Evolutionary conservation across 192 early-diverging fungal species (phyloP).

Genomic region (Coemansia sp.): DNA sequence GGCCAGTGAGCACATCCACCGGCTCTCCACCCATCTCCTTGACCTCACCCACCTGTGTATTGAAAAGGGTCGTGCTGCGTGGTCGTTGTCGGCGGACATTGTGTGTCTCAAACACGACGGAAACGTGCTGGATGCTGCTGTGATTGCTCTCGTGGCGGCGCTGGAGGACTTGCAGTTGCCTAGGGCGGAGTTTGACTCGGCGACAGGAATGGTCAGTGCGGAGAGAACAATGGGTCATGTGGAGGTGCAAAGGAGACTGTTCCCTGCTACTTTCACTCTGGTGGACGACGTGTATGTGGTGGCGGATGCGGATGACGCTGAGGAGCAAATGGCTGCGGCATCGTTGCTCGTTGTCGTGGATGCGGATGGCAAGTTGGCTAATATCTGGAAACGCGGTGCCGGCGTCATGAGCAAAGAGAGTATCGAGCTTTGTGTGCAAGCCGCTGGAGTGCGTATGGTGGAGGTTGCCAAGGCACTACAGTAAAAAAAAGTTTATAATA

Average conservation of each 20-base stretch:
- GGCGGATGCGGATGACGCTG: slow-evolving; percentile 51
- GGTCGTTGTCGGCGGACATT: slow-evolving; percentile 87
- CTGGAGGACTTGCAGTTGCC: slow-evolving; percentile 76
- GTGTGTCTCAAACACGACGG: slow-evolving; percentile 92
- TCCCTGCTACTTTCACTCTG: slow-evolving; percentile 41
- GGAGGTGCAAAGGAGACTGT: slow-evolving; percentile 21
- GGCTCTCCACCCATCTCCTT: slow-evolving; percentile 58
- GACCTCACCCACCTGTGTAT: slow-evolving; percentile 68
- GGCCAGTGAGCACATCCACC: slow-evolving; percentile 73
- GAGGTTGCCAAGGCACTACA: slow-evolving; percentile 11
- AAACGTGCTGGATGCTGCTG: slow-evolving; percentile 82
- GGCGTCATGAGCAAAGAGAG: slow-evolving; percentile 21
- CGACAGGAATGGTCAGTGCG: slow-evolving; percentile 66
- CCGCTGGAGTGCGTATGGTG: slow-evolving; percentile 19
- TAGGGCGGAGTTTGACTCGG: slow-evolving; percentile 64
- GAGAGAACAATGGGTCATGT: slow-evolving; percentile 25
- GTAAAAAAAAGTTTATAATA: not conserved
- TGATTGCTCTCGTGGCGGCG: slow-evolving; percentile 79
- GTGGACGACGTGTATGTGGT: slow-evolving; percentile 47
- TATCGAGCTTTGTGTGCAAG: slow-evolving; percentile 30
- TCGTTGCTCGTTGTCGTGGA: slow-evolving; percentile 40
- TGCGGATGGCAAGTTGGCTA: slow-evolving; percentile 21
- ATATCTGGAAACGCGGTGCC: slow-evolving; percentile 53
- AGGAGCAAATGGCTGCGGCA: slow-evolving; percentile 42
- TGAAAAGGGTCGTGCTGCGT: slow-evolving; percentile 75